A percentile compares a stretch with the other conserved stretches of the same genome.
Conservation (phyloP, 768 basidiomycete genomes). For the Termitomyces titanicus region DNA sequence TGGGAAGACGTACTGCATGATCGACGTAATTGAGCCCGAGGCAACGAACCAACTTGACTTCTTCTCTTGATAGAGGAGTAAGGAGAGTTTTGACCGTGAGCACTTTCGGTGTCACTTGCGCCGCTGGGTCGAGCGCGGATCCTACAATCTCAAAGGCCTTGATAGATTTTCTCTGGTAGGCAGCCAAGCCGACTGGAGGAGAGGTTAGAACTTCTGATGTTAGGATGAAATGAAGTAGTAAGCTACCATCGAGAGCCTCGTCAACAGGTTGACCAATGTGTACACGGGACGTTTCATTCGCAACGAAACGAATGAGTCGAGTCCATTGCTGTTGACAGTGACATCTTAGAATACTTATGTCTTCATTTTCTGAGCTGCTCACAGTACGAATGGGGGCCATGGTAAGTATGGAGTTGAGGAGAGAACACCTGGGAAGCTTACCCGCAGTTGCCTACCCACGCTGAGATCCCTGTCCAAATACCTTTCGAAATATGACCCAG, state of each 20-base stretch:
- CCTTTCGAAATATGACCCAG: too few relatives aligned
- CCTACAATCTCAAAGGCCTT: conserved; percentile 72
- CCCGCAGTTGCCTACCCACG: not conserved
- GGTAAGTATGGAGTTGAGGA: conserved; percentile 10
- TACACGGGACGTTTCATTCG: conserved; percentile 66
- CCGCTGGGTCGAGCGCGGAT: conserved; percentile 61
- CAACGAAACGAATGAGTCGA: conserved; percentile 79
- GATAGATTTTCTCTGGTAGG: conserved; percentile 49
- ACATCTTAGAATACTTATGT: not conserved
- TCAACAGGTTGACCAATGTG: conserved; percentile 81
- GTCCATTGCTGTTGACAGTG: conserved; percentile 57
- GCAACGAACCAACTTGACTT: conserved; percentile 70
- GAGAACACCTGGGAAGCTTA: conserved; percentile 1
- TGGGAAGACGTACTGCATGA: conserved; percentile 53
- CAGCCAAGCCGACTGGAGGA: conserved; percentile 54
- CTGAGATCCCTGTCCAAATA: too few relatives aligned
- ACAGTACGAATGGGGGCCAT: conserved; percentile 65
- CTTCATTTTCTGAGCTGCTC: conserved; percentile 15
- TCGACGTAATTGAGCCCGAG: conserved; percentile 83
- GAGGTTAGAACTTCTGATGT: not conserved
- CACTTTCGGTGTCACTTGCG: conserved; percentile 57
- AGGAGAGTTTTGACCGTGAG: conserved; percentile 73
- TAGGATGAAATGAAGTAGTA: not conserved
- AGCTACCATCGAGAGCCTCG: conserved; percentile 54
- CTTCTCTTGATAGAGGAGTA: conserved; percentile 60